These are phyloP conservation scores for Nemophila menziesii DNA, from an alignment of 257 asterid genomes.

Conservation along the genomic window DNA sequence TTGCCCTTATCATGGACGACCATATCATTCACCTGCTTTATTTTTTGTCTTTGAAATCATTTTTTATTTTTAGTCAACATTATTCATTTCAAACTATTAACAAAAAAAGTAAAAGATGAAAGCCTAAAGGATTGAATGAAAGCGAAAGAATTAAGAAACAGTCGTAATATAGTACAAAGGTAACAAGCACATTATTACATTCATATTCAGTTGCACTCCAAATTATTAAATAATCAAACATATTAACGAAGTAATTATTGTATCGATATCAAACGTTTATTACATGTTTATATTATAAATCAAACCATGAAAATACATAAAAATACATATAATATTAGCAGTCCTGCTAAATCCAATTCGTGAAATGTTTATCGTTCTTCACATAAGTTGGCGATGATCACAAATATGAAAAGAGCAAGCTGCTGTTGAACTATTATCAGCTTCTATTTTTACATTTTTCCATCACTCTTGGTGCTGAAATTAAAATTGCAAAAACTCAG, in stretches of 20 bases:
- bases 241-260: background rate
- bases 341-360: background rate
- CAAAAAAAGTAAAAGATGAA: too few species aligned
- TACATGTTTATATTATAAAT: background rate
- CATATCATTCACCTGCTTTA: too few species aligned
- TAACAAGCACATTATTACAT: background rate
- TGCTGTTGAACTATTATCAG: background rate
- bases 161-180: too few species aligned
- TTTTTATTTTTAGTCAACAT: too few species aligned
- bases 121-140: too few species aligned
- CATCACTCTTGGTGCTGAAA: constrained; percentile 7
- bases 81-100: too few species aligned
- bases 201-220: background rate
- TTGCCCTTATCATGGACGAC: too few species aligned
- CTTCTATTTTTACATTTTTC: constrained; percentile 2
- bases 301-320: background rate
- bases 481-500: background rate
- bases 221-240: background rate
- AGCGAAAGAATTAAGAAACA: too few species aligned
- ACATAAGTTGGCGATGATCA: background rate
- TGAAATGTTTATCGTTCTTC: constrained; percentile 6
- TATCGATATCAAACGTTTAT: background rate
- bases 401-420: background rate
- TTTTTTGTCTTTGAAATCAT: too few species aligned
- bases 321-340: background rate